A percentile compares a stretch with the other conserved stretches of the same genome.
phyloP scores from a whole-genome alignment of 768 basidiomycete species.

The Steccherinum ochraceum region DNA sequence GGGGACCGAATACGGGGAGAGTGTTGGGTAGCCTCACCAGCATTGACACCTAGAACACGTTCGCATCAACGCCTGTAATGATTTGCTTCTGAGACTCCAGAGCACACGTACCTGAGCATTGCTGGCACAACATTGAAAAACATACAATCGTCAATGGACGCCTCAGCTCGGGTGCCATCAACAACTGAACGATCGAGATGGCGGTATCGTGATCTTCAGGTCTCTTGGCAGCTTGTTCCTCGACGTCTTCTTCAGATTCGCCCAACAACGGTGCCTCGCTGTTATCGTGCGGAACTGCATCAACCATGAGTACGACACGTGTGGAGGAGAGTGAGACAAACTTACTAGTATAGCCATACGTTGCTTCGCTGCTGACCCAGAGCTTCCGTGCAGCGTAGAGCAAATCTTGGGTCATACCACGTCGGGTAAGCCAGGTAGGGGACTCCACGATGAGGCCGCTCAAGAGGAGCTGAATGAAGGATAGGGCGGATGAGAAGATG shows the following conservation, averaged over 20 bases:
- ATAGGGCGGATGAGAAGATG: constrained; percentile 51
- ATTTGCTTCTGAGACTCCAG: not conserved
- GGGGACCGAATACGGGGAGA: not conserved
- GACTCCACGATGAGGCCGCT: constrained; percentile 60
- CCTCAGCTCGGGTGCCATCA: constrained; percentile 41
- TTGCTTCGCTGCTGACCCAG: constrained; percentile 39
- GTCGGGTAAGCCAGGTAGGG: constrained; percentile 56
- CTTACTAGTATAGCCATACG: constrained; percentile 9
- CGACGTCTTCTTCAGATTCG: constrained; percentile 23
- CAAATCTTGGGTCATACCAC: constrained; percentile 43
- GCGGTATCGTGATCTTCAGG: constrained; percentile 22
- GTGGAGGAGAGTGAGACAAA: not conserved
- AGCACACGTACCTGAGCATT: constrained; percentile 57
- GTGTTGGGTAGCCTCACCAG: constrained; percentile 39
- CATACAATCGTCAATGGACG: constrained; percentile 60
- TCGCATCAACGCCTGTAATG: not conserved
- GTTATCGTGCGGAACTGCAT: constrained; percentile 11
- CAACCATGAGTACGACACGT: not conserved
- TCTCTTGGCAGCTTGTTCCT: constrained; percentile 16
- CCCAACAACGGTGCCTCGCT: constrained; percentile 37
- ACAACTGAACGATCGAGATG: constrained; percentile 51
- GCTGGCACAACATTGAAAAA: constrained; percentile 71
- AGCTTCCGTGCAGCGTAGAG: constrained; percentile 39
- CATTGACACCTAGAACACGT: constrained; percentile 62
- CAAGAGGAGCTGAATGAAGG: constrained; percentile 48